These are phyloP conservation scores for Cantharellus anzutake DNA, from an alignment of 768 basidiomycete species.

Conservation along the genomic window DNA sequence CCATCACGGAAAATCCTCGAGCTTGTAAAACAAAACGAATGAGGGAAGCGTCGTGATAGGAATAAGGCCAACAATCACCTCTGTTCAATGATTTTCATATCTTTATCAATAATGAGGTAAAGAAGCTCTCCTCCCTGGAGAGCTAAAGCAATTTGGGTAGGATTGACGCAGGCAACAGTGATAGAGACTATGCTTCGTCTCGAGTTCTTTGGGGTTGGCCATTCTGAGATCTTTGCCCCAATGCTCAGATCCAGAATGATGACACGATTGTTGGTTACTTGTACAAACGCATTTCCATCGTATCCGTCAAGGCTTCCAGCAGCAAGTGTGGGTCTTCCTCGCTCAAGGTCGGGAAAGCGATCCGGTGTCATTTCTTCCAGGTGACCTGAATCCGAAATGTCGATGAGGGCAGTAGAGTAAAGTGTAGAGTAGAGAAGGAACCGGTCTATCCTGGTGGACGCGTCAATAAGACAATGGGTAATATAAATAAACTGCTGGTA, in stretches of 20 bases:
- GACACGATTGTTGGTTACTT: constrained; percentile 45
- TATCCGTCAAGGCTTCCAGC: constrained; percentile 25
- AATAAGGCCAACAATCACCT: not conserved
- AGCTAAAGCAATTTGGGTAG: constrained; percentile 47
- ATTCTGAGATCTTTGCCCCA: constrained; percentile 12
- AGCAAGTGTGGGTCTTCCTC: constrained; percentile 38
- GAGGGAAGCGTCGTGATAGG: not conserved
- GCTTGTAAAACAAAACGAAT: constrained; percentile 5
- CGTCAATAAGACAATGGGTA: constrained; percentile 6
- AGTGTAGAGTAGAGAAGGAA: constrained; percentile 44
- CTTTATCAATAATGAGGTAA: not conserved
- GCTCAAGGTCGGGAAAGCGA: constrained; percentile 26
- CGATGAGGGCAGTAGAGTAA: constrained; percentile 33
- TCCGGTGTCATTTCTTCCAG: constrained; percentile 23
- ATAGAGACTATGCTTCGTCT: constrained; percentile 22
- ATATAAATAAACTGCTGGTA: not conserved
- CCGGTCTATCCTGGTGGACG: constrained; percentile 12
- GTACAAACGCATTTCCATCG: constrained; percentile 38
- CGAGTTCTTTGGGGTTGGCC: constrained; percentile 10
- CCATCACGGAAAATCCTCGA: not conserved
- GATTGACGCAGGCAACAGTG: constrained; percentile 49
- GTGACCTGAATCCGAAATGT: constrained; percentile 18
- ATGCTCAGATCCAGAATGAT: constrained; percentile 30
- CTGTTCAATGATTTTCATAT: not conserved
- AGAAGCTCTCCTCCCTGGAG: constrained; percentile 27